phyloP scores from a whole-genome alignment of 345 rosid genomes.

The Raphanus sativus region DNA sequence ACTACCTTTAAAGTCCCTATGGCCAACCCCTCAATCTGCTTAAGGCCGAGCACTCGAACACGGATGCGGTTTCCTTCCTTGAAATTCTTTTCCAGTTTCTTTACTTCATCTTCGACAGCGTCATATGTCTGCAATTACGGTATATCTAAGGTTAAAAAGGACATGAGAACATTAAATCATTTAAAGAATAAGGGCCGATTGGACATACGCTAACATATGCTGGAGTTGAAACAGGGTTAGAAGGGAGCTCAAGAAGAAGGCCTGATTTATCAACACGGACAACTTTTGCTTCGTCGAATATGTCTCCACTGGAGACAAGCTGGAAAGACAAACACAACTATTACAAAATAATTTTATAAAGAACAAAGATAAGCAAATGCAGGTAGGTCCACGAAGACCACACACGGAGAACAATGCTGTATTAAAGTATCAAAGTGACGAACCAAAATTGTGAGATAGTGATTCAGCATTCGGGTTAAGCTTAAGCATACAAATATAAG shows the following conservation, averaged over 20 bases:
- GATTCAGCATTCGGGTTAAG: slow-evolving; percentile 10
- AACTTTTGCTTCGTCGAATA: slow-evolving; percentile 78
- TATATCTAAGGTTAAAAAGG: slow-evolving; percentile 24
- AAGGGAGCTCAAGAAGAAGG: slow-evolving; percentile 86
- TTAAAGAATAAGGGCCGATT: not conserved
- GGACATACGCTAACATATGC: slow-evolving; percentile 82
- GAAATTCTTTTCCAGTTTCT: slow-evolving; percentile 71
- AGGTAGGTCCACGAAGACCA: not conserved
- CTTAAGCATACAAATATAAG: not conserved
- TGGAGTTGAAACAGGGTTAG: slow-evolving; percentile 58
- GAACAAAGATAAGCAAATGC: slow-evolving; percentile 2
- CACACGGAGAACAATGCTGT: not conserved
- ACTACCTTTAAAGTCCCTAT: slow-evolving; percentile 82
- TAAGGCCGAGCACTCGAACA: slow-evolving; percentile 75
- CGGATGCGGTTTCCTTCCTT: slow-evolving; percentile 80
- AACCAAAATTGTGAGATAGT: slow-evolving; percentile 8
- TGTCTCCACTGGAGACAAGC: slow-evolving; percentile 71
- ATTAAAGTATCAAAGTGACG: slow-evolving; percentile 7
- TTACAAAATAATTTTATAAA: not conserved
- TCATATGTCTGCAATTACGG: slow-evolving; percentile 64
- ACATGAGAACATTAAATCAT: slow-evolving; percentile 1
- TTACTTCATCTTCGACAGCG: slow-evolving; percentile 73
- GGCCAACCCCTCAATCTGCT: slow-evolving; percentile 93
- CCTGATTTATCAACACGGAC: slow-evolving; percentile 84
- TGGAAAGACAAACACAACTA: slow-evolving; percentile 44